phyloP scores from a whole-genome alignment of 495 filamentous ascomycete genomes.

The Aspergillus saccharolyticus region DNA sequence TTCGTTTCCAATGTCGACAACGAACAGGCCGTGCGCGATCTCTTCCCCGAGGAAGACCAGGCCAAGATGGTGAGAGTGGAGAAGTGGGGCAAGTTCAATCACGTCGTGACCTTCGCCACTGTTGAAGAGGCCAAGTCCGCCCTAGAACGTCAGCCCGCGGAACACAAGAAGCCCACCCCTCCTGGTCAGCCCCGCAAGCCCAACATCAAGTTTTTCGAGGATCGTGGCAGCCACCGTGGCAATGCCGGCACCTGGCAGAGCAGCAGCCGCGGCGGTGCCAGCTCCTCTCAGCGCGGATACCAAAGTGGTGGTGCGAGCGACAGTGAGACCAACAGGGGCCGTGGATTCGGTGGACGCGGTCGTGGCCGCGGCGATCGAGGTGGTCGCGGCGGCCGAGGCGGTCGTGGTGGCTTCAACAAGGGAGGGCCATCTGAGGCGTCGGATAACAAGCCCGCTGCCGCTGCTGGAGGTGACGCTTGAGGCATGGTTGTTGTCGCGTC shows the following conservation, averaged over 20 bases:
- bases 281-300: constrained; percentile 59
- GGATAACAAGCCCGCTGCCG: constrained; percentile 40
- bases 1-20: constrained; percentile 77
- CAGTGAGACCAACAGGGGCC: constrained; percentile 65
- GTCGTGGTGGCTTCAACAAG: constrained; percentile 55
- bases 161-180: constrained; percentile 61
- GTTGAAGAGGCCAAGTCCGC: constrained; percentile 73
- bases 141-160: constrained; percentile 63
- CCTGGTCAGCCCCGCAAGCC: constrained; percentile 65
- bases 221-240: constrained; percentile 50
- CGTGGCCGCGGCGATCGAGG: constrained; percentile 29
- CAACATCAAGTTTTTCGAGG: constrained; percentile 73
- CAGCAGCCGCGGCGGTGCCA: constrained; percentile 53
- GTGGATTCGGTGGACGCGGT: constrained; percentile 38
- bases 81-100: constrained; percentile 66
- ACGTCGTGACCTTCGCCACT: constrained; percentile 73
- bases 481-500: constrained; percentile 15
- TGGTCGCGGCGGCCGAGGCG: constrained; percentile 45
- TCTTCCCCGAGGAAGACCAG: constrained; percentile 78
- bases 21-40: constrained; percentile 69
- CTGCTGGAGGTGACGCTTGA: constrained; percentile 46
- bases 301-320: constrained; percentile 75
- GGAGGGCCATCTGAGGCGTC: constrained; percentile 42
- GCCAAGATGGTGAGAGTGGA: constrained; percentile 74
- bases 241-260: constrained; percentile 72